Percentiles rank a stretch among this genome's conserved stretches.
Conservation (phyloP, 2,329 filamentous ascomycete genomes). For the Cryphonectria japonica region DNA sequence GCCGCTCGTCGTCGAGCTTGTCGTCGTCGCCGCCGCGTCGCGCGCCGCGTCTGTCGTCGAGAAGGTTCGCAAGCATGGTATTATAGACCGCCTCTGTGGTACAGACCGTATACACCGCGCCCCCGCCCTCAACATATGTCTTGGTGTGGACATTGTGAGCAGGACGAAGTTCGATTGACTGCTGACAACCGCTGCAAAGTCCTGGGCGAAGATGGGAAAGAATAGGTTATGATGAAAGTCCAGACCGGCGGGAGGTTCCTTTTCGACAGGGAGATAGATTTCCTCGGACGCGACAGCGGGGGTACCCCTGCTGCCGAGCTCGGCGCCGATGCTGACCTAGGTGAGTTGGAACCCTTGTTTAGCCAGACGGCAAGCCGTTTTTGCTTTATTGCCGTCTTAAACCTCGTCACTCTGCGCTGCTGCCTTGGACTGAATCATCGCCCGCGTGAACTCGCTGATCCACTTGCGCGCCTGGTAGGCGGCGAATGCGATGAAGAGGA, state of each 20-base stretch:
- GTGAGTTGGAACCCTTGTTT: not conserved
- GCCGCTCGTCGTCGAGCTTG: not conserved
- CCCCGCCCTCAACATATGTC: constrained; percentile 17
- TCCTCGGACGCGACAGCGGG: not conserved
- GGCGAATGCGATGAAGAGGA: constrained; percentile 30
- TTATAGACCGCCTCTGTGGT: not conserved
- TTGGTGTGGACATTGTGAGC: constrained; percentile 21
- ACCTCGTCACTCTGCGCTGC: constrained; percentile 28
- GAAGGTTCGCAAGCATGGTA: constrained; percentile 20
- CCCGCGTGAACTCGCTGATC: constrained; percentile 34
- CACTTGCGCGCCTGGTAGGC: constrained; percentile 34
- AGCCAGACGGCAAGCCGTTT: not conserved
- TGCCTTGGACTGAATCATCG: constrained; percentile 32
- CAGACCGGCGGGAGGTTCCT: not conserved
- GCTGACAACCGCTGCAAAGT: not conserved
- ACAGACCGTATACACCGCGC: constrained; percentile 20
- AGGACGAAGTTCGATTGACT: not conserved
- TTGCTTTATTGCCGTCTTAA: not conserved
- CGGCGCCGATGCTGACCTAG: constrained; percentile 1
- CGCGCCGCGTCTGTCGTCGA: constrained; percentile 18
- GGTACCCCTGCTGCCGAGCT: constrained; percentile 14
- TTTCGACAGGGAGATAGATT: constrained; percentile 3
- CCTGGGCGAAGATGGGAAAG: not conserved
- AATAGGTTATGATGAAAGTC: not conserved
- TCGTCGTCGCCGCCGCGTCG: constrained; percentile 2